Base-by-base conservation (phyloP, 352 stramenopile genomes). In the Globisporangium acanthophoron region DNA sequence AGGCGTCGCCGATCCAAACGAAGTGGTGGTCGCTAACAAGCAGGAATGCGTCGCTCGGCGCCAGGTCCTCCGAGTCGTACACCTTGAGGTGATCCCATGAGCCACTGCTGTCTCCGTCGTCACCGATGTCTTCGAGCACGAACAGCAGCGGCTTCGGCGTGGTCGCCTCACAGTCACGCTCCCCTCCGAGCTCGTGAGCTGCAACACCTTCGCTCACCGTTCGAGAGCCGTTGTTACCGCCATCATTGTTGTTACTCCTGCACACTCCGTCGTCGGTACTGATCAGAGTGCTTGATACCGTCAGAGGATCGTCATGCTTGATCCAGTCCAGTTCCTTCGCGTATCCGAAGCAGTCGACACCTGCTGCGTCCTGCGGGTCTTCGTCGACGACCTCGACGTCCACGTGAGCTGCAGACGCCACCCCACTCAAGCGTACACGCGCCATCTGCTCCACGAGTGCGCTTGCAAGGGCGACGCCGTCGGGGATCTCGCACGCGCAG, bases 51-150 rank as follows among this genome's bases (percentile, higher is more conserved):
- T 61, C 61, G 5, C 59, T 58, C 12, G 63, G 18, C 7, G 60
- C 73, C 15, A 89, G 54, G 43, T 89, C 79, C 43, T 89, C 70
- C 0, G 76, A 83, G 53, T 86, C 73, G 44, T 89, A 89, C 16
- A 86, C 71, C n/a, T 60, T 73, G 45, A 89, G 13, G 27, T 62
- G 62, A 13, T 86, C 79, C 79, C 79, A 89, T n/a, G 33, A 37
- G 3, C 50, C 51, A 13, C 64, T 48, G 3, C 21, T 40, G 35
- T 40, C 35, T 15, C 8, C 35, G 35, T 40, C 7, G 35, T 40
- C 35, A 15, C 35, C 29, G 1, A 67, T 37, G 11, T 24, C 27
- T 55, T 88, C 72, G 4, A 85, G 54, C 3, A 71, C 37, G 39
- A 82, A 88, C 43, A 88, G 56, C 51, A 61, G 31, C 11, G 71